phyloP scores from a whole-genome alignment of 208 protist species.

The Acanthamoeba rhysodes region DNA sequence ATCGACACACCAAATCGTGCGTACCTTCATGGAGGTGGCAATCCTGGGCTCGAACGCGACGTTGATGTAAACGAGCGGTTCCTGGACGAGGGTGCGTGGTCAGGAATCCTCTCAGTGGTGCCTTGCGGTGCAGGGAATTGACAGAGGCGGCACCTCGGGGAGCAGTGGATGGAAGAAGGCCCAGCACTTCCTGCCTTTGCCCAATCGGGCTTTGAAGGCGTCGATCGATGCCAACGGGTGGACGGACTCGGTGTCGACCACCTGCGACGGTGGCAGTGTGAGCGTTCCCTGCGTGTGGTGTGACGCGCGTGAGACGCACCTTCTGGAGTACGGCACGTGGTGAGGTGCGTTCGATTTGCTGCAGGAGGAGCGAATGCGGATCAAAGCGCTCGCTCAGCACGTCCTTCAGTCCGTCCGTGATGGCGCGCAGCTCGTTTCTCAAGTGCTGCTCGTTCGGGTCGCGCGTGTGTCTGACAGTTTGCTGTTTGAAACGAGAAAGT shows the following conservation, averaged over 20 bases:
- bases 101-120: not conserved
- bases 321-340: not conserved
- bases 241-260: conserved; percentile 66
- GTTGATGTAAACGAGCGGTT: conserved; percentile 40
- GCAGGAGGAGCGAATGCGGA: not conserved
- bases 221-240: conserved; percentile 67
- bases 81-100: not conserved
- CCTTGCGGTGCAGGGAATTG: not conserved
- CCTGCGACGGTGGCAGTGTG: conserved; percentile 8
- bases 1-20: not conserved
- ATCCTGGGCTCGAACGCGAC: conserved; percentile 4
- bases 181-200: conserved; percentile 58
- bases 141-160: conserved; percentile 4
- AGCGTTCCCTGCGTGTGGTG: too few species aligned
- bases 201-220: conserved; percentile 76
- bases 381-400: not conserved
- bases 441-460: not conserved
- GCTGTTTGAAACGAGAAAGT: not conserved
- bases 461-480: not conserved
- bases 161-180: conserved; percentile 80
- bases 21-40: conserved; percentile 19
- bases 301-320: not conserved
- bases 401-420: not conserved
- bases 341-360: not conserved
- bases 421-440: not conserved